Conservation (phyloP, 2,329 filamentous ascomycete species). For the Aureobasidium sp. region DNA sequence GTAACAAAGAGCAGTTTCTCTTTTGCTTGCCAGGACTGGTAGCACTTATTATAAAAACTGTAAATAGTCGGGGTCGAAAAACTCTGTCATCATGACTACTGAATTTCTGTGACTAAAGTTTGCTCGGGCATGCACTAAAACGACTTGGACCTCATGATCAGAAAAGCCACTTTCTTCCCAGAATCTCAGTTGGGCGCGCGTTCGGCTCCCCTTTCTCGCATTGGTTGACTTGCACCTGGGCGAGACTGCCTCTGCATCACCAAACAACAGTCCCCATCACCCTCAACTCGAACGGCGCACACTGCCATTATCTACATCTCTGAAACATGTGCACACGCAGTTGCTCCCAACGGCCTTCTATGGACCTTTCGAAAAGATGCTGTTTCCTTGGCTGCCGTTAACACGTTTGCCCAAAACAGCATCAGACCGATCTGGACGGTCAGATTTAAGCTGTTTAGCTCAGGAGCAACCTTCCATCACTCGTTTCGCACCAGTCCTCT, state of each 20-base stretch:
- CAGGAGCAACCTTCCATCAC: slow-evolving; percentile 1
- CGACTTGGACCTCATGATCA: slow-evolving; percentile 7
- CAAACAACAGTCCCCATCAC: background rate
- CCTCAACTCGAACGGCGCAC: background rate
- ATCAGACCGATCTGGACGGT: slow-evolving; percentile 12
- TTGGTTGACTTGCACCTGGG: background rate
- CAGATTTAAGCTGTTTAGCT: slow-evolving; percentile 6
- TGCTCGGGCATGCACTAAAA: background rate
- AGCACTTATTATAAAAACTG: slow-evolving; percentile 1
- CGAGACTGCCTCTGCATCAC: background rate
- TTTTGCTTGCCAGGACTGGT: background rate
- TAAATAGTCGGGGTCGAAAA: slow-evolving; percentile 7
- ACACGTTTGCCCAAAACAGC: background rate
- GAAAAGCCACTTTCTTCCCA: background rate
- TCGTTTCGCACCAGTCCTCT: background rate
- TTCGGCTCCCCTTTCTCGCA: background rate
- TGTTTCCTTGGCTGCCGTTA: background rate
- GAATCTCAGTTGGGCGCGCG: background rate
- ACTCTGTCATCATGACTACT: background rate
- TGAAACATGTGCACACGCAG: background rate
- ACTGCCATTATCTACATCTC: background rate
- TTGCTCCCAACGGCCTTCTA: slow-evolving; percentile 4
- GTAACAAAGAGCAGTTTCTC: slow-evolving; percentile 1
- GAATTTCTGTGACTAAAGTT: background rate
- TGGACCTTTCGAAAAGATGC: background rate